These are phyloP conservation scores for Candida sojae DNA, from an alignment of 1,139 yeast genomes.

Conservation along the genomic window DNA sequence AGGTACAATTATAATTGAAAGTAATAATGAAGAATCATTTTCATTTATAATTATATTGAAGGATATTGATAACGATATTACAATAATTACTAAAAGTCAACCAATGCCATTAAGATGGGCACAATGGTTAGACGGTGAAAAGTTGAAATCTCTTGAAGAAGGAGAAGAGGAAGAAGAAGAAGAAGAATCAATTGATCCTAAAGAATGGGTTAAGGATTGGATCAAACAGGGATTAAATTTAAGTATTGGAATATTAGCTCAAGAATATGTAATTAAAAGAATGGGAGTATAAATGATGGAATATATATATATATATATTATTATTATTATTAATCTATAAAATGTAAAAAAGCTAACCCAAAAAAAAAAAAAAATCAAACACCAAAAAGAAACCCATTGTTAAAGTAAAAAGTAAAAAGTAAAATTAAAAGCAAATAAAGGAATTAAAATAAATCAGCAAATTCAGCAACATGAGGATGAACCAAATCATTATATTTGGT, in stretches of 20 bases:
- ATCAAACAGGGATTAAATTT: conserved; percentile 78
- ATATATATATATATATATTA: background rate
- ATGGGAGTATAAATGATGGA: conserved; percentile 62
- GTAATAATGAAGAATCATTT: conserved; percentile 36
- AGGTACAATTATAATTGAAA: conserved; percentile 40
- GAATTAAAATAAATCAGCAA: conserved; percentile 45
- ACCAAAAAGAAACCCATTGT: background rate
- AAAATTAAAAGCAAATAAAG: background rate
- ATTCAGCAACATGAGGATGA: conserved; percentile 50
- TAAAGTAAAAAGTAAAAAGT: background rate
- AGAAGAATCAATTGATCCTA: conserved; percentile 59
- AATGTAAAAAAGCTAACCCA: background rate
- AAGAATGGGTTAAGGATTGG: conserved; percentile 97
- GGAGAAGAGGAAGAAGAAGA: conserved; percentile 6
- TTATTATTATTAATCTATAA: conserved; percentile 2
- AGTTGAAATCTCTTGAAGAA: conserved; percentile 25
- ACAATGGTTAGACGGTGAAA: conserved; percentile 69
- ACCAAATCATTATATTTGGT: conserved; percentile 22
- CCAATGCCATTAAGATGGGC: conserved; percentile 91
- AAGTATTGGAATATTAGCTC: conserved; percentile 84
- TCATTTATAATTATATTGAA: conserved; percentile 72
- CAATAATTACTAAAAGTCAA: conserved; percentile 78
- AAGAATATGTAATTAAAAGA: conserved; percentile 84
- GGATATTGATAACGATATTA: conserved; percentile 77
- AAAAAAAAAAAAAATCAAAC: background rate